phyloP scores from a whole-genome alignment of 345 rosid genomes.

The Corymbia maculata region DNA sequence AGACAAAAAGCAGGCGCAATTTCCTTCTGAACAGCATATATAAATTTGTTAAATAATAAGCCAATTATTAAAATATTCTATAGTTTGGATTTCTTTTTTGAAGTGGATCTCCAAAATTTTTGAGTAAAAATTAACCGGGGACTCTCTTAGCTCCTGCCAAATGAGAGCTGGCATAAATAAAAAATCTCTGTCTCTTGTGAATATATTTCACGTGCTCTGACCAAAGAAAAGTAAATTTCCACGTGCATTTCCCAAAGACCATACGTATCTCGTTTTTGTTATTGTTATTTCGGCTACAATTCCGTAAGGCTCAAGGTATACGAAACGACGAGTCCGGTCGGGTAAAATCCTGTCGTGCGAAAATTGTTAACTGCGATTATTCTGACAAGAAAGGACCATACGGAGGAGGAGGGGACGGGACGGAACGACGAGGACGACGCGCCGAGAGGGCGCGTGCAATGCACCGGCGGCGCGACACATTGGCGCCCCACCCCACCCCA shows the following conservation, averaged over 20 bases:
- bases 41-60: too few species aligned
- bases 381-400: background rate
- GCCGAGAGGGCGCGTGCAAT: background rate
- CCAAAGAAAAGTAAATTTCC: background rate
- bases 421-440: background rate
- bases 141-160: background rate
- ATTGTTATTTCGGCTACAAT: background rate
- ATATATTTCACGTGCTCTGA: background rate
- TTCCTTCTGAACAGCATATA: too few species aligned
- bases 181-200: background rate
- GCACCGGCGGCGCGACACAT: too few species aligned
- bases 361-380: background rate
- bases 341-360: background rate
- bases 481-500: background rate
- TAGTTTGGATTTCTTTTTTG: too few species aligned
- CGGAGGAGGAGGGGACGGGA: background rate
- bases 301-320: background rate
- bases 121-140: too few species aligned
- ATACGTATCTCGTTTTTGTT: background rate
- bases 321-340: background rate
- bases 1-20: too few species aligned
- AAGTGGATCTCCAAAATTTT: too few species aligned
- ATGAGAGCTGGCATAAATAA: background rate
- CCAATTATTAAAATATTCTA: too few species aligned
- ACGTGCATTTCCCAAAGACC: background rate